Percentiles rank a stretch among this genome's conserved stretches.
Conservation (phyloP, 805 yeast genomes). For the Ascoidea tarda region DNA sequence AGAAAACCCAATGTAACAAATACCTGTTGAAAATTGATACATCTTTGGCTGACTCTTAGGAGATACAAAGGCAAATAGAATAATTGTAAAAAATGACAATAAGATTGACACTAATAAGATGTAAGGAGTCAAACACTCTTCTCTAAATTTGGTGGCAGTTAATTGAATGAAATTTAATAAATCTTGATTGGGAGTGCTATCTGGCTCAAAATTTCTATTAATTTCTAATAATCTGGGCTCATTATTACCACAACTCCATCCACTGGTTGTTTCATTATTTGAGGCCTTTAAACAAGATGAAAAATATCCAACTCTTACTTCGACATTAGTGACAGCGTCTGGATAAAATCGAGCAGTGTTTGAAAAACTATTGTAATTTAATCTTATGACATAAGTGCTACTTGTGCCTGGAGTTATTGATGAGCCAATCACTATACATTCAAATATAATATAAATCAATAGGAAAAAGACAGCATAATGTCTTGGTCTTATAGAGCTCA, state of each 20-base stretch:
- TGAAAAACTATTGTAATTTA: conserved; percentile 7
- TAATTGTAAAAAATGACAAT: conserved; percentile 6
- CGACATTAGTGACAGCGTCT: conserved; percentile 3
- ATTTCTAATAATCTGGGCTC: conserved; percentile 3
- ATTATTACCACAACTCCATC: conserved; percentile 7
- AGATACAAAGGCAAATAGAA: conserved; percentile 3
- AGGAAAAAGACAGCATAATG: conserved; percentile 9
- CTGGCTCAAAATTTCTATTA: conserved; percentile 6
- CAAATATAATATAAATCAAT: conserved; percentile 8
- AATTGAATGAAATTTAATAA: conserved; percentile 6
- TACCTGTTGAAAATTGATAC: conserved; percentile 2
- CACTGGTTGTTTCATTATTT: neutral
- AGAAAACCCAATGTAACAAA: conserved; percentile 6
- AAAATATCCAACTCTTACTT: conserved; percentile 10
- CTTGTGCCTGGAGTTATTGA: conserved; percentile 7
- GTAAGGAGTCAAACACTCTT: conserved; percentile 10
- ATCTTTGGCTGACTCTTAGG: conserved; percentile 1
- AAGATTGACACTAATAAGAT: conserved; percentile 9
- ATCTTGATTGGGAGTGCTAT: conserved; percentile 8
- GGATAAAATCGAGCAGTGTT: conserved; percentile 8
- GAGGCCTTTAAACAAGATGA: conserved; percentile 7
- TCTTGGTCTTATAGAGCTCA: conserved; percentile 7
- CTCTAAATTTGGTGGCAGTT: conserved; percentile 10
- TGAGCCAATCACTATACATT: conserved; percentile 11
- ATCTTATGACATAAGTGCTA: conserved; percentile 7